Evolutionary conservation across 78 protist species (phyloP), one percentile per base, ranked within the genome.

Genomic region (Polysphondylium violaceum): DNA sequence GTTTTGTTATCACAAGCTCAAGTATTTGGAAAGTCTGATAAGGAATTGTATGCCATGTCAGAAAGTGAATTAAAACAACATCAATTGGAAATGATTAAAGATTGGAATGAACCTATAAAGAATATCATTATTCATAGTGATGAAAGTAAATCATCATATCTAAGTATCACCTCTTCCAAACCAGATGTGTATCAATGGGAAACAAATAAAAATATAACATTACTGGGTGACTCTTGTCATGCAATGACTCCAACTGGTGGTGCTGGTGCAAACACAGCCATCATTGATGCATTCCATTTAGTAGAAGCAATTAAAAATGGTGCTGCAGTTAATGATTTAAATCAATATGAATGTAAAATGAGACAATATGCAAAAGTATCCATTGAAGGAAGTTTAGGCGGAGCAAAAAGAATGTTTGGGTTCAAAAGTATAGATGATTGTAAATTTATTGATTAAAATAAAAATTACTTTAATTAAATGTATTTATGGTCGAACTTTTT

Each of bases 211-310:
- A 14, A 76, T 35, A 41, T 76, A 0, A 76, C 86, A n/a, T 40
- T 76, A 16, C 9, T 76, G 0, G 86, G 86, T 44, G 86, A 76
- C n/a, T 4, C 73, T 29, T 33, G 41, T 21, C 86, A 76, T 31
- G 23, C 41, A 25, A 76, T 76, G 86, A 8, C 74, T 6, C 86
- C 86, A 64, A 59, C 73, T 21, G 86, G 86, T 31, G 86, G 86
- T 8, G 17, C 69, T 60, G 86, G 86, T 5, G 86, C 86, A 17
- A 76, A 61, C 41, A 35, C 73, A 21, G 86, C 86, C 12, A 16
- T 76, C 0, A 5, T 2, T 44, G 86, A 76, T 60, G 41, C 69
- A 3, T 16, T 17, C 12, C 56, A 23, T 73, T 35, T 73, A 44
- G 29, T 51, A 1, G 47, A 73, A 14, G 79, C 64, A 9, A 73